phyloP scores from a whole-genome alignment of 148 eudicot species.

The Heliosperma pusillum region DNA sequence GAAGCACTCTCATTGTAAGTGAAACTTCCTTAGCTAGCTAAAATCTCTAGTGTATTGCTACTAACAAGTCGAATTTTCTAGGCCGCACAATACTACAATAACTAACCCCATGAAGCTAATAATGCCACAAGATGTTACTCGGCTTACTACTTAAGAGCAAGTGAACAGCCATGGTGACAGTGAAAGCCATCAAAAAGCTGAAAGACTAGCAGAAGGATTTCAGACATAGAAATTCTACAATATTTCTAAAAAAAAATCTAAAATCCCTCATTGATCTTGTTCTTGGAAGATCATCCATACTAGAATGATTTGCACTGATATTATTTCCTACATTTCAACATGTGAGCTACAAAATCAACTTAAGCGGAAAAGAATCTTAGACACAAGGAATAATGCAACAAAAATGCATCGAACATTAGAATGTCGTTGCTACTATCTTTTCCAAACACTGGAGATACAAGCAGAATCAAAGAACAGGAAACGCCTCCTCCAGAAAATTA shows the following conservation, averaged over 20 bases:
- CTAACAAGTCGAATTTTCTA: too few species aligned
- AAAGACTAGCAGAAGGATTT: background rate
- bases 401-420: background rate
- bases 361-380: background rate
- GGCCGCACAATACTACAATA: too few species aligned
- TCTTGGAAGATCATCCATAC: background rate
- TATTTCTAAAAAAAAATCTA: background rate
- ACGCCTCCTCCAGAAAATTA: background rate
- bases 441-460: background rate
- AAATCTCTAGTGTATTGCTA: too few species aligned
- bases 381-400: slow-evolving; percentile 8
- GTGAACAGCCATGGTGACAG: too few species aligned
- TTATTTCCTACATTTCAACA: background rate
- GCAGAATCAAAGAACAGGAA: background rate
- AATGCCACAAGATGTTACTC: background rate
- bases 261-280: background rate
- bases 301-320: background rate
- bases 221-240: background rate
- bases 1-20: too few species aligned
- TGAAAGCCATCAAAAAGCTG: background rate
- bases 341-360: background rate
- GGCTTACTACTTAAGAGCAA: background rate
- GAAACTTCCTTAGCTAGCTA: too few species aligned
- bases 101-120: background rate
- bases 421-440: background rate